These are phyloP conservation scores for Syzygium malaccense DNA, from an alignment of 441 rosid genomes.

Conservation along the genomic window DNA sequence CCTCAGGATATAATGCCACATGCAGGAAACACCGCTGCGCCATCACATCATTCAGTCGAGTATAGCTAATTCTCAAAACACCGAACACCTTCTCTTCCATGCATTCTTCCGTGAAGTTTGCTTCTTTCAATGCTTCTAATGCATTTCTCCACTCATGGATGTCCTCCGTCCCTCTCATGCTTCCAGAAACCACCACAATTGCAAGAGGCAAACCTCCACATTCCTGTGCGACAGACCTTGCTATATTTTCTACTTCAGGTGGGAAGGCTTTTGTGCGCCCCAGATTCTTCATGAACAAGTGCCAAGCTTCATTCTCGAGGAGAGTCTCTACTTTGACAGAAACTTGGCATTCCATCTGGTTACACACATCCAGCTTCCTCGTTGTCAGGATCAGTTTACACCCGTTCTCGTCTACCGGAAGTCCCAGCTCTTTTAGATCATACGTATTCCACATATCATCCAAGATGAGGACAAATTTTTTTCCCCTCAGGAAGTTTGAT, in stretches of 20 bases:
- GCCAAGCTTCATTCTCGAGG: background rate
- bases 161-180: background rate
- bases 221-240: background rate
- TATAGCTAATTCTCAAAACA: background rate
- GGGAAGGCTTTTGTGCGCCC: background rate
- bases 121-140: background rate
- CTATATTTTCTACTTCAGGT: background rate
- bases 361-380: background rate
- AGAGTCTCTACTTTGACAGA: background rate
- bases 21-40: background rate
- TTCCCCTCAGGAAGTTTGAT: background rate
- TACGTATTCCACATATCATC: background rate
- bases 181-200: background rate
- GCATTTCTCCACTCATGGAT: background rate
- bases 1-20: background rate
- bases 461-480: background rate
- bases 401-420: background rate
- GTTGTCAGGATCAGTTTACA: background rate
- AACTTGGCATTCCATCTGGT: background rate
- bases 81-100: background rate
- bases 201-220: background rate
- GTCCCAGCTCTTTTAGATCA: background rate
- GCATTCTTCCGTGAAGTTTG: background rate
- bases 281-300: background rate
- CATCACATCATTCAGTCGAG: background rate